Conservation (phyloP, 148 eudicot genomes). For the Chenopodium album region DNA sequence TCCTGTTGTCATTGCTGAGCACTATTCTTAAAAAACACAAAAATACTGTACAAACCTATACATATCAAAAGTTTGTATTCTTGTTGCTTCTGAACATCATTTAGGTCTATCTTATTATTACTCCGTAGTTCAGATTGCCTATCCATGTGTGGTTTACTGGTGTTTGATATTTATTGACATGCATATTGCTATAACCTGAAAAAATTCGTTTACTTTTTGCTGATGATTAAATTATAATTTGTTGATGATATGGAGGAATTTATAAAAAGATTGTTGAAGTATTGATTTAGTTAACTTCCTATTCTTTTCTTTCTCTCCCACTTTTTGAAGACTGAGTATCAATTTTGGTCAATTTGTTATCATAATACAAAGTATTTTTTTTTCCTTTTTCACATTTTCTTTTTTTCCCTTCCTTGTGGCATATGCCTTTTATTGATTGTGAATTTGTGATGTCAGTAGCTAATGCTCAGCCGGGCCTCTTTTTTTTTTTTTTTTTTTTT, state of each 20-base stretch:
- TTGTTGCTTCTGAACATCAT: neutral
- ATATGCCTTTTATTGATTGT: neutral
- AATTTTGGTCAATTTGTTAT: neutral
- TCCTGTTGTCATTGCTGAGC: neutral
- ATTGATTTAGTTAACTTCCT: neutral
- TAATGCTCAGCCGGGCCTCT: neutral
- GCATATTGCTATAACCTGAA: neutral
- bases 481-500: neutral
- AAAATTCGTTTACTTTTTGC: neutral
- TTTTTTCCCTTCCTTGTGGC: neutral
- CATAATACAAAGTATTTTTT: neutral
- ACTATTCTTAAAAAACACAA: no score
- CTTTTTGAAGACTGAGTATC: neutral
- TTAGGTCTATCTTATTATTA: neutral
- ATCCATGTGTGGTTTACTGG: neutral
- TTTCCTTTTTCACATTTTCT: neutral
- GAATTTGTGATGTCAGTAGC: neutral
- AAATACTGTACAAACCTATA: neutral
- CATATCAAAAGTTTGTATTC: neutral
- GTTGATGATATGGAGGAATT: neutral
- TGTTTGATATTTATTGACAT: neutral
- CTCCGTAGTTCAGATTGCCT: neutral
- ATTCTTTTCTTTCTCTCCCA: neutral
- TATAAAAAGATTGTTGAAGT: neutral
- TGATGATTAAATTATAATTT: no score